phyloP scores from a whole-genome alignment of 2,329 filamentous ascomycete species.

The Aspergillus chevalieri region DNA sequence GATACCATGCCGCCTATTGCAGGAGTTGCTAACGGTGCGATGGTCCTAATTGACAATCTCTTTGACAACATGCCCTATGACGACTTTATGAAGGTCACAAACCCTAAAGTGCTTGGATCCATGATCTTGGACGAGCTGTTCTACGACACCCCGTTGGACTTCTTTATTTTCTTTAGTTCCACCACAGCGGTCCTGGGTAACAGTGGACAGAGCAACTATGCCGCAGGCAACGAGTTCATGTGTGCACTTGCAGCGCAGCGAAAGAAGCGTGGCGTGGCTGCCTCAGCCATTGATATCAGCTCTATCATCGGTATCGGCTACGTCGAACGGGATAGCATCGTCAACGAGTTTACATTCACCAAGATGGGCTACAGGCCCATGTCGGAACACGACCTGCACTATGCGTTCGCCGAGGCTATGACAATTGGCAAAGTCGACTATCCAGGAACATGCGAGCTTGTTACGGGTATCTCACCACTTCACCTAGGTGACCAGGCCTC shows the following conservation, averaged over 20 bases:
- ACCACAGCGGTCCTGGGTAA: constrained; percentile 31
- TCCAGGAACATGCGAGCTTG: constrained; percentile 8
- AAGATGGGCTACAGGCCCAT: constrained; percentile 3
- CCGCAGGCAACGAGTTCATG: constrained; percentile 38
- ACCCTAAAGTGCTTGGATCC: constrained; percentile 17
- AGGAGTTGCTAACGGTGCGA: constrained; percentile 21
- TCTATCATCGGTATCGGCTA: constrained; percentile 18
- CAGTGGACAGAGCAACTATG: constrained; percentile 34
- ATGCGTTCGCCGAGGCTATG: constrained; percentile 42
- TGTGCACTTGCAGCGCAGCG: constrained; percentile 17
- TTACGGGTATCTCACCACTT: constrained; percentile 10
- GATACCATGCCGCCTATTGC: constrained; percentile 15
- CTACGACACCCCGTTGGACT: constrained; percentile 16
- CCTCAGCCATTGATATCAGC: constrained; percentile 16
- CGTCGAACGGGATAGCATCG: neutral
- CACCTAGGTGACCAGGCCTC: neutral
- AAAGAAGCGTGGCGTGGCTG: constrained; percentile 13
- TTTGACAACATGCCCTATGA: constrained; percentile 9
- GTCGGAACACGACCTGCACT: constrained; percentile 25
- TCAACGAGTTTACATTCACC: neutral
- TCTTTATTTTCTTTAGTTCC: constrained; percentile 39
- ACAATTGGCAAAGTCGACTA: constrained; percentile 33
- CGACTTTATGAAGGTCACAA: constrained; percentile 3
- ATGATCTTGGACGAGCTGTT: constrained; percentile 13
- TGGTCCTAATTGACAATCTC: constrained; percentile 15